Base-by-base conservation (phyloP, 2,329 filamentous ascomycete genomes). In the Fusarium sambucinum region DNA sequence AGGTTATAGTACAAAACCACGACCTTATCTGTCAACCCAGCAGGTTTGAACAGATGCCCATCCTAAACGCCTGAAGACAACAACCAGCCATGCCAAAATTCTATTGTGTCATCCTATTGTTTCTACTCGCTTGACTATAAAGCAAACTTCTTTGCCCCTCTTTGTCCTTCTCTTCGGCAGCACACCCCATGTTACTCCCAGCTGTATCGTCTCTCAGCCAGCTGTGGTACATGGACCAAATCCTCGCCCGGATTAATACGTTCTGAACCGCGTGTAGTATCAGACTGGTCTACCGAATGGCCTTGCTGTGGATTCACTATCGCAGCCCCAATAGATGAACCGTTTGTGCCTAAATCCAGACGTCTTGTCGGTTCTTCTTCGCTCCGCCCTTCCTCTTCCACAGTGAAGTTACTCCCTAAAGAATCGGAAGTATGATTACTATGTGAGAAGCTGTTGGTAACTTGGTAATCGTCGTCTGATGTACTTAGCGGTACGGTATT, bases 391-490 rank as follows among this genome's bases (percentile, higher is more conserved):
- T 84, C 83, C 63, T 88, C 84, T 25, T 87, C 83, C 12, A 86
- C 81, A 0, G 86, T 88, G 68, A 82, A 88, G 59, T 88, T 86
- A 73, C 86, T 88, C 21, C 86, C 85, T 10, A 88, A 73, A 4
- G 85, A 87, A 58, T 83, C 81, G 32, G 76, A 50, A 5, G 72
- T 70, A 12, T 48, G 55, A 2, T 63, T 59, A 4, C 59, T 63
- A 29, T 63, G 30, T 13, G 30, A 37, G 13, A 40, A n/a, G 14
- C 25, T 25, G 10, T 55, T 27, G 4, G 40, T 23, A 12, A 29
- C 55, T 46, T 59, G 54, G 13, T 40, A 63, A 33, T 38, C 62
- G 27, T 64, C 38, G 16, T 54, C 29, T 11, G 55, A 38, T 17
- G 47, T 33, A 55, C 44, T 35, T 9, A 46, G 58, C 5, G 44